A percentile compares a stretch with the other conserved stretches of the same genome.
phyloP scores from a whole-genome alignment of 169 alveolate genomes.

The Blepharisma undulans region DNA sequence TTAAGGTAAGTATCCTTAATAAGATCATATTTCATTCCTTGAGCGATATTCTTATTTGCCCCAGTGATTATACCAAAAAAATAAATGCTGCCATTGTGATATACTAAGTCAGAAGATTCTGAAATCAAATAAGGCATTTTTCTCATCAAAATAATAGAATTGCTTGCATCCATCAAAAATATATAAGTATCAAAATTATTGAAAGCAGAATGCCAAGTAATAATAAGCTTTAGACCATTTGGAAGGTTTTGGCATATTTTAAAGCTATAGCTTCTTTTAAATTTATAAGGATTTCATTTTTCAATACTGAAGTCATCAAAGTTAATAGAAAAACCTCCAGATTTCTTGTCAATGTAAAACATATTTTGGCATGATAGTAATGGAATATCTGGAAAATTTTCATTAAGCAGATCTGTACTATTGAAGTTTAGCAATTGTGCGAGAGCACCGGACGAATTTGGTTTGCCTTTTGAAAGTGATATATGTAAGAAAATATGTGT shows the following conservation, averaged over 20 bases:
- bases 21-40: neutral
- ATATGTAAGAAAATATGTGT: neutral
- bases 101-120: neutral
- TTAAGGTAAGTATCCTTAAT: neutral
- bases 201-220: neutral
- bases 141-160: neutral
- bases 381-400: neutral
- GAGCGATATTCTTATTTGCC: neutral
- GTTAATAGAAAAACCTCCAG: neutral
- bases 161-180: neutral
- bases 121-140: neutral
- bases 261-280: neutral
- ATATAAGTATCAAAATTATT: neutral
- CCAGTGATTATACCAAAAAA: neutral
- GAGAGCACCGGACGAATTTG: neutral
- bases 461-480: neutral
- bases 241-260: neutral
- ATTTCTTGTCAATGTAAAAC: neutral
- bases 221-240: neutral
- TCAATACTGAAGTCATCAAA: neutral
- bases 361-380: neutral
- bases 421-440: neutral
- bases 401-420: neutral
- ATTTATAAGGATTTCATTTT: neutral
- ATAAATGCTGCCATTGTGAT: neutral